A percentile compares a stretch with the other conserved stretches of the same genome.
phyloP scores from a whole-genome alignment of 306 rosid genomes.

The Urtica urens region DNA sequence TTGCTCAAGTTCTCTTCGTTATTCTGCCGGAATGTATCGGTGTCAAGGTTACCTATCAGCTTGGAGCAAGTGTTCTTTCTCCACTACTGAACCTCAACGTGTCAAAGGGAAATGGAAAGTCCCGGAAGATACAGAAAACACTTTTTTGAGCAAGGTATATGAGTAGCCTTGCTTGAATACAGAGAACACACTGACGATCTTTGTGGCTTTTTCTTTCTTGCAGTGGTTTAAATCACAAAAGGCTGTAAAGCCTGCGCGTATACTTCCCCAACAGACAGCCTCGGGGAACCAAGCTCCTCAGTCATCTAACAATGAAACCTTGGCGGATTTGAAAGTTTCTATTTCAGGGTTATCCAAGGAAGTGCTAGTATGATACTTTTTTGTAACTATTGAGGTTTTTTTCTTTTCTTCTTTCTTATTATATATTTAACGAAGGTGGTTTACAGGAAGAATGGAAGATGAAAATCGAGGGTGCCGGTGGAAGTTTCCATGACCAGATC shows the following conservation, averaged over 20 bases:
- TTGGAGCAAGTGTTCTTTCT: constrained; percentile 90
- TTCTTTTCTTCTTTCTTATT: neutral
- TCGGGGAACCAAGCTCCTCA: constrained; percentile 42
- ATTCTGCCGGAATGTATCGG: constrained; percentile 74
- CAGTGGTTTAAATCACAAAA: constrained; percentile 95
- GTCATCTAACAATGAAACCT: constrained; percentile 38
- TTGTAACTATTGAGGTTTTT: constrained; percentile 3
- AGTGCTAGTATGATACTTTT: constrained; percentile 34
- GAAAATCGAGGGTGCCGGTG: constrained; percentile 55
- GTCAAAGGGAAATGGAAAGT: constrained; percentile 75
- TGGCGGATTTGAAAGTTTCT: constrained; percentile 61
- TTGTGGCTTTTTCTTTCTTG: constrained; percentile 1
- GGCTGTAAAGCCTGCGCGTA: constrained; percentile 52
- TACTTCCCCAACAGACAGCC: constrained; percentile 47
- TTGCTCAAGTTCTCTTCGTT: constrained; percentile 61
- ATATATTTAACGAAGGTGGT: constrained; percentile 19
- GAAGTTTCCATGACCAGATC: constrained; percentile 63
- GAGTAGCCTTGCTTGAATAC: constrained; percentile 14
- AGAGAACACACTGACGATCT: neutral
- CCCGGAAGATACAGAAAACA: constrained; percentile 61
- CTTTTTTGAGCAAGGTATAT: constrained; percentile 62
- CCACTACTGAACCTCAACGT: constrained; percentile 54
- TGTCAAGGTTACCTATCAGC: constrained; percentile 66
- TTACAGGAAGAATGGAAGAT: constrained; percentile 66
- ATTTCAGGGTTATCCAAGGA: constrained; percentile 51